phyloP scores from a whole-genome alignment of 306 rosid genomes.

The Senna tora region DNA sequence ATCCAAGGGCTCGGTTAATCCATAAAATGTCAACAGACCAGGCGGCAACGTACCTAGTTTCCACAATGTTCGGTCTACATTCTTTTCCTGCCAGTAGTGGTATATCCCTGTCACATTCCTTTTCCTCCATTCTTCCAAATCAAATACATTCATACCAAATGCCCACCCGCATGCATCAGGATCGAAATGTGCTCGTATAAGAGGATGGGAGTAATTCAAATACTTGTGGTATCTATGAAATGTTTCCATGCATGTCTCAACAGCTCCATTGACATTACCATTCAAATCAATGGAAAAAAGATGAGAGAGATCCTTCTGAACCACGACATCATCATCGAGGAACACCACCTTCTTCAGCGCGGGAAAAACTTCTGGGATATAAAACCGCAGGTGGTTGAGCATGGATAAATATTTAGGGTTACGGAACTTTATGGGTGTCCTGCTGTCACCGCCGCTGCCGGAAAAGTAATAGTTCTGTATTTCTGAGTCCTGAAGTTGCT shows the following conservation, averaged over 20 bases:
- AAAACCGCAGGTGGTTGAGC: conserved; percentile 91
- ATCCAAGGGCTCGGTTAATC: conserved; percentile 83
- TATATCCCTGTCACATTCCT: conserved; percentile 89
- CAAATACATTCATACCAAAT: conserved; percentile 90
- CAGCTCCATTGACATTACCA: conserved; percentile 84
- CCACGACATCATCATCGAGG: conserved; percentile 87
- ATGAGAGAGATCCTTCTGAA: conserved; percentile 77
- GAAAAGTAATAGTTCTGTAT: conserved; percentile 87
- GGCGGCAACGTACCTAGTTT: conserved; percentile 95
- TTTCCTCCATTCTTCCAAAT: conserved; percentile 89
- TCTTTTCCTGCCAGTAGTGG: conserved; percentile 92
- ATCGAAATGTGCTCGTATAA: conserved; percentile 77
- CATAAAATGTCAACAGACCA: conserved; percentile 83
- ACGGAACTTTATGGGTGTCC: conserved; percentile 89
- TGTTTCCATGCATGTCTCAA: conserved; percentile 96
- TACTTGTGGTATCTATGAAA: conserved; percentile 91
- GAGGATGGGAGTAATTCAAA: conserved; percentile 86
- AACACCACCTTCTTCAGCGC: conserved; percentile 76
- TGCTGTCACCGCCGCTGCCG: conserved; percentile 65
- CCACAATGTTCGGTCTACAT: conserved; percentile 83
- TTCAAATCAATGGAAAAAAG: conserved; percentile 78
- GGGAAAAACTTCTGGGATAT: conserved; percentile 91
- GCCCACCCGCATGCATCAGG: conserved; percentile 99
- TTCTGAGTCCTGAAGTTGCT: conserved; percentile 93
- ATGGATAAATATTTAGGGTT: conserved; percentile 91